Conservation (phyloP, 257 asterid genomes). For the Solanum okadae region DNA sequence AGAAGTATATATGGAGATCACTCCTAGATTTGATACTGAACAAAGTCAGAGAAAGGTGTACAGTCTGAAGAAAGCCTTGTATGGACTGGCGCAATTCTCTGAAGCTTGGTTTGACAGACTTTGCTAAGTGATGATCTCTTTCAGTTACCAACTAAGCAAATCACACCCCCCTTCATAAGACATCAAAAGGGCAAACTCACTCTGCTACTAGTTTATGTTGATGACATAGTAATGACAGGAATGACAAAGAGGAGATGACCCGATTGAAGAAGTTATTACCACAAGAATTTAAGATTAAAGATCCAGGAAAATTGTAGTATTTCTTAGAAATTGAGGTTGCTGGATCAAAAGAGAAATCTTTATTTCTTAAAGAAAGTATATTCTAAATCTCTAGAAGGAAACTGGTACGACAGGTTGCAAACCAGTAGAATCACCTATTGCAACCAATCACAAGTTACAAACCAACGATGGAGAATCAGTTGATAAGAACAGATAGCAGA, state of each 20-base stretch:
- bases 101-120: background rate
- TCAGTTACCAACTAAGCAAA: background rate
- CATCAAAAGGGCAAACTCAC: background rate
- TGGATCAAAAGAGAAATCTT: background rate
- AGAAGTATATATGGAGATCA: background rate
- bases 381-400: background rate
- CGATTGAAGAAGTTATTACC: background rate
- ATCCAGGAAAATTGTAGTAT: background rate
- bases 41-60: background rate
- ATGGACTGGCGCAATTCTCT: background rate
- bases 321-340: background rate
- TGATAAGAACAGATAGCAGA: background rate
- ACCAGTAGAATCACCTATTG: background rate
- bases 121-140: background rate
- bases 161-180: background rate
- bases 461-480: background rate
- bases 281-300: background rate
- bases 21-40: background rate
- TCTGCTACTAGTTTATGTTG: background rate
- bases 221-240: background rate
- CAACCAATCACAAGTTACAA: background rate
- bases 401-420: background rate
- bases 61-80: background rate
- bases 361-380: background rate
- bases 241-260: background rate